Conservation (phyloP, 2,329 filamentous ascomycete genomes). For the Bipolaris cookei region DNA sequence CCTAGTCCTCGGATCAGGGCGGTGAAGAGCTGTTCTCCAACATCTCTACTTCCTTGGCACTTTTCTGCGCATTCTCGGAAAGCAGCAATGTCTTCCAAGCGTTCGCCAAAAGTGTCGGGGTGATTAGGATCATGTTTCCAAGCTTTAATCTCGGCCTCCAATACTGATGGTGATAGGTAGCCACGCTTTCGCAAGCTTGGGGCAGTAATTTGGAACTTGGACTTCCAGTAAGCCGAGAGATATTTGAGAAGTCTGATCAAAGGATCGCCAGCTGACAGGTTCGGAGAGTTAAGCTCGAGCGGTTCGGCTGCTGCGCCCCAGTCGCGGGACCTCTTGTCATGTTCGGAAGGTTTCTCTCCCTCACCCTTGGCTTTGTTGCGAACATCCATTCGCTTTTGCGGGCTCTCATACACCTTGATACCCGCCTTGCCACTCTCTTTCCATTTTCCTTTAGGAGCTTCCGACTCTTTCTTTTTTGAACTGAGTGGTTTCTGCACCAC, state of each 20-base stretch:
- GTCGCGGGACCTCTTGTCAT: constrained; percentile 62
- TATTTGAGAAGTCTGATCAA: constrained; percentile 76
- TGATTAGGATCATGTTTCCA: constrained; percentile 70
- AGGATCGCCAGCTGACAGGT: constrained; percentile 84
- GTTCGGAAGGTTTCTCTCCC: constrained; percentile 49
- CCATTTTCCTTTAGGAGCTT: constrained; percentile 38
- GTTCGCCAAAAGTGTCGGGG: constrained; percentile 74
- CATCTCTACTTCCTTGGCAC: constrained; percentile 82
- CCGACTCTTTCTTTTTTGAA: constrained; percentile 64
- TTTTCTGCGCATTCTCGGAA: constrained; percentile 72
- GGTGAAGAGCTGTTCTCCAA: constrained; percentile 88
- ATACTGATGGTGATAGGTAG: constrained; percentile 77
- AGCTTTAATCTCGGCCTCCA: constrained; percentile 75
- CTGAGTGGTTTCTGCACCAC: constrained; percentile 65
- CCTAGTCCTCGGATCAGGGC: constrained; percentile 80
- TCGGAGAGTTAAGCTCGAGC: constrained; percentile 71
- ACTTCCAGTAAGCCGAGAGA: constrained; percentile 86
- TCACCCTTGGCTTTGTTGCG: constrained; percentile 23
- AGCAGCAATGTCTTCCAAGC: constrained; percentile 67
- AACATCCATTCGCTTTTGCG: constrained; percentile 20
- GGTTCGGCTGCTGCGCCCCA: constrained; percentile 75
- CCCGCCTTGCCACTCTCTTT: constrained; percentile 53
- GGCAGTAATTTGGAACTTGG: constrained; percentile 76
- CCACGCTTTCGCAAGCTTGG: constrained; percentile 88
- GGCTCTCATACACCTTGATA: constrained; percentile 37